Conservation (phyloP, 2,329 filamentous ascomycete species). For the Fusarium nurragi region DNA sequence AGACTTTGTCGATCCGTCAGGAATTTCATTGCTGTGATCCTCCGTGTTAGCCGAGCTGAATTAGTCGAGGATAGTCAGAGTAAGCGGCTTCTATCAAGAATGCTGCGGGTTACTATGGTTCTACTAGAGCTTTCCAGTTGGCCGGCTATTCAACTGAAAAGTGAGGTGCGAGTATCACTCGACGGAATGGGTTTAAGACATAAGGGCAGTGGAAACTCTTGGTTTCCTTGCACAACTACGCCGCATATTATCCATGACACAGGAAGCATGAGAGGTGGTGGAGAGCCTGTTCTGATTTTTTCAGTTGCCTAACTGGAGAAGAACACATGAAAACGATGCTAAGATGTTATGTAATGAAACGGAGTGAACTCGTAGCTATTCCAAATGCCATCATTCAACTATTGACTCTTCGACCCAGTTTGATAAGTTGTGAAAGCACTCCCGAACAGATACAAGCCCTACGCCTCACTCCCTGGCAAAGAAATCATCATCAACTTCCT, state of each 20-base stretch:
- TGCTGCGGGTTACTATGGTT: no score
- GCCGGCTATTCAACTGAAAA: no score
- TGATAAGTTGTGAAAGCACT: no score
- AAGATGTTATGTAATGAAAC: background rate
- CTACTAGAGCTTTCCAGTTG: no score
- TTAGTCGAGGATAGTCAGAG: no score
- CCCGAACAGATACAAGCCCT: background rate
- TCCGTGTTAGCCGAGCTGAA: no score
- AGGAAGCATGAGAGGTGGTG: background rate
- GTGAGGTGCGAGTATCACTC: no score
- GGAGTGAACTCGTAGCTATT: no score
- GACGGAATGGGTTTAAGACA: no score
- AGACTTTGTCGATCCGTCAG: background rate
- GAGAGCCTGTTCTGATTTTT: background rate
- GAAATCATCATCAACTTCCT: background rate
- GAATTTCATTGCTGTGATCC: background rate
- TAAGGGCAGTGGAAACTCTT: no score
- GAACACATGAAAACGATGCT: background rate
- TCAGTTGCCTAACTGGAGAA: background rate
- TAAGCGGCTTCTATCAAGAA: no score
- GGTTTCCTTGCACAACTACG: no score
- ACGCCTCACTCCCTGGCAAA: background rate
- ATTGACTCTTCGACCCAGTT: background rate
- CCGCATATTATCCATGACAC: background rate
- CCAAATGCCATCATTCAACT: background rate